Conservation (phyloP, 352 stramenopile genomes). For the Phytophthora idaei region DNA sequence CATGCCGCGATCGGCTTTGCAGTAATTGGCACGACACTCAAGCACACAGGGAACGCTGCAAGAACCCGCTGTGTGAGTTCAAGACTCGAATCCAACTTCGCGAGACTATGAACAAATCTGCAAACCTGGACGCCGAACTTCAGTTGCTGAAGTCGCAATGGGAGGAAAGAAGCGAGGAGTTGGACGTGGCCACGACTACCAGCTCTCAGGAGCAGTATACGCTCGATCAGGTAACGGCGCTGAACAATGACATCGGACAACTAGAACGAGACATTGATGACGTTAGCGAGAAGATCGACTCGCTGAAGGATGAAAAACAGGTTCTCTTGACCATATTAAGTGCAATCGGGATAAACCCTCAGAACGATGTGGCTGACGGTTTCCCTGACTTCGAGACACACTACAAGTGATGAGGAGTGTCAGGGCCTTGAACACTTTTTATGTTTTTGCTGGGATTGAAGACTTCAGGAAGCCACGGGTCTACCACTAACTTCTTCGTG, state of each 20-base stretch:
- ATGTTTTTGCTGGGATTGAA: neutral
- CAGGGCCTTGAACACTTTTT: neutral
- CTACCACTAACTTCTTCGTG: constrained; percentile 15
- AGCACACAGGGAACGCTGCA: constrained; percentile 60
- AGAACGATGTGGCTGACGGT: constrained; percentile 53
- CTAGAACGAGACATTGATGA: constrained; percentile 63
- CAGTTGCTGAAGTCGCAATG: constrained; percentile 23
- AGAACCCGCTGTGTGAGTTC: constrained; percentile 66
- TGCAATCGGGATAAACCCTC: constrained; percentile 57
- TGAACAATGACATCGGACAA: constrained; percentile 46
- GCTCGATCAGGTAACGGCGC: neutral
- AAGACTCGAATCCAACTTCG: constrained; percentile 63
- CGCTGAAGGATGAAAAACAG: constrained; percentile 47
- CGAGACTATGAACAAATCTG: constrained; percentile 71
- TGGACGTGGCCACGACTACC: constrained; percentile 8
- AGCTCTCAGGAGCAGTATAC: constrained; percentile 7
- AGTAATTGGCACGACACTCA: constrained; percentile 70
- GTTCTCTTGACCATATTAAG: constrained; percentile 54
- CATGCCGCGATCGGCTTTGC: constrained; percentile 58
- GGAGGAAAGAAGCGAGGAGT: constrained; percentile 34
- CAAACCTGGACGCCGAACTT: constrained; percentile 39
- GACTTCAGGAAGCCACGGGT: too few relatives aligned
- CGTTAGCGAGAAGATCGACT: constrained; percentile 43
- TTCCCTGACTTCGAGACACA: constrained; percentile 52
- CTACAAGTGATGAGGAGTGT: constrained; percentile 28